A percentile compares a stretch with the other conserved stretches of the same genome.
Evolutionary conservation across 73 alveolate genomes (phyloP).

Genomic region (Tetrahymena malaccensis): DNA sequence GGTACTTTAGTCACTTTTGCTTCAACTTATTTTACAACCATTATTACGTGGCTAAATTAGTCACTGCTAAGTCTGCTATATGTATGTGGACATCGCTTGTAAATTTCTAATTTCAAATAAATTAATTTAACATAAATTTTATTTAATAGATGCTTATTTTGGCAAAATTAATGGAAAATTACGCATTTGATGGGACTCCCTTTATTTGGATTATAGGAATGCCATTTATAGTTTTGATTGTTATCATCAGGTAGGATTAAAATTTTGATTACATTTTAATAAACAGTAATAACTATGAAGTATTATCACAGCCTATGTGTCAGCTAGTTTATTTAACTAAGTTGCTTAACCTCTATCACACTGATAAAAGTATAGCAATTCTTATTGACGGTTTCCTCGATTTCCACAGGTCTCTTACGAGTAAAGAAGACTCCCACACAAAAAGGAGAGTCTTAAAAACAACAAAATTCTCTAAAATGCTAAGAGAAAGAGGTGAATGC

Average conservation of each 20-base stretch:
- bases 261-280: slow-evolving; percentile 28
- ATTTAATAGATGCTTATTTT: slow-evolving; percentile 6
- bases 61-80: not conserved
- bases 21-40: not conserved
- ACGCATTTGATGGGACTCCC: slow-evolving; percentile 38
- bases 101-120: not conserved
- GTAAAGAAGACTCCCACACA: slow-evolving; percentile 31
- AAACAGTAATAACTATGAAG: slow-evolving; percentile 28
- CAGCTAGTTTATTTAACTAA: slow-evolving; percentile 18
- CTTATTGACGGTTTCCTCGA: slow-evolving; percentile 37
- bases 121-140: not conserved
- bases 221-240: slow-evolving; percentile 16
- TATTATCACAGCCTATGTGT: slow-evolving; percentile 8
- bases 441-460: not conserved
- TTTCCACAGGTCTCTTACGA: slow-evolving; percentile 26
- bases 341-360: slow-evolving; percentile 21
- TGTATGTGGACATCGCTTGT: not conserved
- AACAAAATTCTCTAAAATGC: not conserved
- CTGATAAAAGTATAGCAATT: slow-evolving; percentile 29
- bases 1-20: not conserved
- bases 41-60: not conserved
- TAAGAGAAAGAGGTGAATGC: slow-evolving; percentile 7
- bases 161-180: slow-evolving; percentile 9
- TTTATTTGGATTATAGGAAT: slow-evolving; percentile 37
- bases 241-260: slow-evolving; percentile 20